These are phyloP conservation scores for Pseudocercospora cruenta DNA, from an alignment of 2,329 filamentous ascomycete genomes.

Conservation along the genomic window DNA sequence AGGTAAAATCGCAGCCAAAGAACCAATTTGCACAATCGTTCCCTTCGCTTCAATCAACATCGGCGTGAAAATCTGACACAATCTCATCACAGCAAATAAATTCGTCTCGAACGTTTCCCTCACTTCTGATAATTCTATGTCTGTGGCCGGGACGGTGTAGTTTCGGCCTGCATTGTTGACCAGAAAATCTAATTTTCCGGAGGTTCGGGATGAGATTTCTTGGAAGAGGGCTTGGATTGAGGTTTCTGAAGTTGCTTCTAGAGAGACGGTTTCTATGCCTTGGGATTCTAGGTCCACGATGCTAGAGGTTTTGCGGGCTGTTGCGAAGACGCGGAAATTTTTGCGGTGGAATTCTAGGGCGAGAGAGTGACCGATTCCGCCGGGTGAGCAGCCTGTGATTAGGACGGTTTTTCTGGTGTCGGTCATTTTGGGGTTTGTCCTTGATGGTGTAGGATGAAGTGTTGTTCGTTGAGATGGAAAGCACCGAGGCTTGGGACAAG, in stretches of 20 bases:
- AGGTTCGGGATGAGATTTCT: constrained; percentile 52
- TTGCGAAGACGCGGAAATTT: constrained; percentile 61
- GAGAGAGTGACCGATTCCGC: constrained; percentile 62
- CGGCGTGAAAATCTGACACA: constrained; percentile 61
- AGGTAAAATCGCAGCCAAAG: constrained; percentile 49
- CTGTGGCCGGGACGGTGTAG: constrained; percentile 55
- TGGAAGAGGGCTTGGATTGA: constrained; percentile 53
- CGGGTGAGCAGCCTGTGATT: constrained; percentile 52
- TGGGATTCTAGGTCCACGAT: constrained; percentile 54
- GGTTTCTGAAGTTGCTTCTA: constrained; percentile 57
- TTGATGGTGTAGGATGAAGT: not conserved
- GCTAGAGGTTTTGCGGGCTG: constrained; percentile 55
- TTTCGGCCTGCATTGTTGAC: constrained; percentile 63
- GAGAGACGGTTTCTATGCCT: constrained; percentile 58
- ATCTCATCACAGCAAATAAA: constrained; percentile 60
- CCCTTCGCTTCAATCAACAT: constrained; percentile 52
- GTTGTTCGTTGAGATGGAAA: not conserved
- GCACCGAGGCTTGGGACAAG: not conserved
- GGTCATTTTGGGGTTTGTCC: not conserved
- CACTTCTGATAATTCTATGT: constrained; percentile 55
- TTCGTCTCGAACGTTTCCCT: constrained; percentile 57
- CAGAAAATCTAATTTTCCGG: constrained; percentile 56
- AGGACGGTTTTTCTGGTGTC: constrained; percentile 36
- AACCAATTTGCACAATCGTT: constrained; percentile 52
- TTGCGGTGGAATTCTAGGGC: constrained; percentile 59